phyloP scores from a whole-genome alignment of 2,329 filamentous ascomycete genomes.

The Basipetospora chlamydospora region DNA sequence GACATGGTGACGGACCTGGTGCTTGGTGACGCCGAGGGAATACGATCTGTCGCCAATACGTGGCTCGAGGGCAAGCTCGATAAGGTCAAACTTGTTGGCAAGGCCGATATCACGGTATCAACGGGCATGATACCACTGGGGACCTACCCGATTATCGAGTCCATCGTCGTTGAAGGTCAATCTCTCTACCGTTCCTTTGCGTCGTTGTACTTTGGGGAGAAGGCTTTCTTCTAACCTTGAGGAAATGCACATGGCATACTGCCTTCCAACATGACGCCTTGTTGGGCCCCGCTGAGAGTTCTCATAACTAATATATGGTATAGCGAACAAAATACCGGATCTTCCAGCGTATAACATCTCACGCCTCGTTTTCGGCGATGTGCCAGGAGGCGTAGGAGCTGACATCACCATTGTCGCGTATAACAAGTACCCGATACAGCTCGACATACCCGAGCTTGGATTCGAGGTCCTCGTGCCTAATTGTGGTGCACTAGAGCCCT shows the following conservation, averaged over 20 bases:
- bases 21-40: constrained; percentile 61
- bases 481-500: constrained; percentile 55
- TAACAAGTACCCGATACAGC: constrained; percentile 65
- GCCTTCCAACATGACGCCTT: not conserved
- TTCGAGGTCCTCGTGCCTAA: constrained; percentile 80
- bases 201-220: constrained; percentile 46
- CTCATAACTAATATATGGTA: constrained; percentile 17
- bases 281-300: constrained; percentile 14
- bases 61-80: constrained; percentile 71
- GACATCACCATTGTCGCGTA: constrained; percentile 59
- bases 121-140: constrained; percentile 71
- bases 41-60: constrained; percentile 71
- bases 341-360: constrained; percentile 75
- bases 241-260: not conserved
- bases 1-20: constrained; percentile 66
- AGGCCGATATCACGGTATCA: constrained; percentile 57
- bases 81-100: constrained; percentile 56
- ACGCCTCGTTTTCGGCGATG: constrained; percentile 65
- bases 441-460: constrained; percentile 63
- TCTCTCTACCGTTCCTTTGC: constrained; percentile 50
- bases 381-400: constrained; percentile 56
- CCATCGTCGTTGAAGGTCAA: constrained; percentile 72
- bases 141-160: constrained; percentile 59
- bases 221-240: constrained; percentile 19
- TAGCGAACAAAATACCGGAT: constrained; percentile 56